Conservation (phyloP, 768 basidiomycete species). For the Collybia nuda region DNA sequence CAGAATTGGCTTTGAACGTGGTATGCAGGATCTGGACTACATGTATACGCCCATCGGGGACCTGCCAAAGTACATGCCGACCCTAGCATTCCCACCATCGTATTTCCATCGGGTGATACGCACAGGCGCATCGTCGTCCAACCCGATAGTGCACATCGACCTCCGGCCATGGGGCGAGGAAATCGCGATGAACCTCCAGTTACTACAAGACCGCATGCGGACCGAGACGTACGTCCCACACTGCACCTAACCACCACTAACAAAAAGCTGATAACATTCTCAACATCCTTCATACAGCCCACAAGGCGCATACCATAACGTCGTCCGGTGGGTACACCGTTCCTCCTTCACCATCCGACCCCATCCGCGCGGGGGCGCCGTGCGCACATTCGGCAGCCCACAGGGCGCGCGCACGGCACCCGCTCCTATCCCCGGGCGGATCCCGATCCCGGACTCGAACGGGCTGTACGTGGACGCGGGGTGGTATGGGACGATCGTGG, state of each 20-base stretch:
- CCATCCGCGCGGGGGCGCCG: slow-evolving; percentile 21
- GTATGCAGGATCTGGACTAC: slow-evolving; percentile 86
- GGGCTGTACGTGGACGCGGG: slow-evolving; percentile 64
- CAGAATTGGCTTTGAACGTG: too few species aligned
- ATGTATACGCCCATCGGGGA: slow-evolving; percentile 76
- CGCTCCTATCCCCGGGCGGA: slow-evolving; percentile 28
- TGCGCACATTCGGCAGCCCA: too few species aligned
- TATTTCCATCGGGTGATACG: slow-evolving; percentile 88
- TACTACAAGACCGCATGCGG: slow-evolving; percentile 73
- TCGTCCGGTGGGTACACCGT: slow-evolving; percentile 84
- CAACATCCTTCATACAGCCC: slow-evolving; percentile 61
- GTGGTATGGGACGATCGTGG: slow-evolving; percentile 82
- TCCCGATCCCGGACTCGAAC: slow-evolving; percentile 56
- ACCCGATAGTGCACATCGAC: slow-evolving; percentile 72
- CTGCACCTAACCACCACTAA: too few species aligned
- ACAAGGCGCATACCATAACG: slow-evolving; percentile 75
- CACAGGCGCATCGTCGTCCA: slow-evolving; percentile 47
- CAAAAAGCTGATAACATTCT: too few species aligned
- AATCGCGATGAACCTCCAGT: slow-evolving; percentile 68
- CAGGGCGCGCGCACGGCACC: too few species aligned
- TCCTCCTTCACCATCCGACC: slow-evolving; percentile 72
- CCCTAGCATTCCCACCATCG: slow-evolving; percentile 80
- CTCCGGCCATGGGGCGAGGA: slow-evolving; percentile 78
- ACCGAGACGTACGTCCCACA: slow-evolving; percentile 90
- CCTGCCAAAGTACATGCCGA: slow-evolving; percentile 76